Percentiles rank a stretch among this genome's conserved stretches.
Conservation (phyloP, 169 alveolate species). For the Hepatocystis sp. region DNA sequence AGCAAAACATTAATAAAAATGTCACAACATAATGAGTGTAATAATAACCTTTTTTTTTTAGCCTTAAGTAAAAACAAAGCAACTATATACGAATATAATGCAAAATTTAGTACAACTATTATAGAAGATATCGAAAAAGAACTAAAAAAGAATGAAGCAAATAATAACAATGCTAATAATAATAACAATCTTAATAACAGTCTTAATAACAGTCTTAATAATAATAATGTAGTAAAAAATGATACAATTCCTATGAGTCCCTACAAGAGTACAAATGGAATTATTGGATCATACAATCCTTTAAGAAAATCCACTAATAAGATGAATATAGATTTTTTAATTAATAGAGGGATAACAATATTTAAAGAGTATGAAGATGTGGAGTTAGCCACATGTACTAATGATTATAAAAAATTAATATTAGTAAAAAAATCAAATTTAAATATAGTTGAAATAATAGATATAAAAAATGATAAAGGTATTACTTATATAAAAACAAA, state of each 20-base stretch:
- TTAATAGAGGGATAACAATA: slow-evolving; percentile 39
- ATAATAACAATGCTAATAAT: not conserved
- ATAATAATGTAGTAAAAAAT: not conserved
- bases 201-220: not conserved
- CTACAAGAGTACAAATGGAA: not conserved
- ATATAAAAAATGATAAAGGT: slow-evolving; percentile 9
- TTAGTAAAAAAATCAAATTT: slow-evolving; percentile 24
- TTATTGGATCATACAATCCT: not conserved
- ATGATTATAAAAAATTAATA: slow-evolving; percentile 54
- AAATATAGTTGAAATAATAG: slow-evolving; percentile 59
- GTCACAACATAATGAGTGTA: slow-evolving; percentile 2
- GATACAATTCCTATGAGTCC: not conserved
- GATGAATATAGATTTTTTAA: slow-evolving; percentile 39
- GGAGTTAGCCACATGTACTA: slow-evolving; percentile 50
- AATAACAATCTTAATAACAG: not conserved
- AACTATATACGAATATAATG: slow-evolving; percentile 48
- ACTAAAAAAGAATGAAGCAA: slow-evolving; percentile 17
- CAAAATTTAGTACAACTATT: slow-evolving; percentile 18
- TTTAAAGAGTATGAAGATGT: slow-evolving; percentile 50
- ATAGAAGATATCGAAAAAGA: slow-evolving; percentile 43
- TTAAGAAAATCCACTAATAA: slow-evolving; percentile 32
- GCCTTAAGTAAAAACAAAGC: slow-evolving; percentile 56
- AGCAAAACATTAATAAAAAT: too few relatives aligned
- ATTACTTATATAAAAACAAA: slow-evolving; percentile 33
- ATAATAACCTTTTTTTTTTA: slow-evolving; percentile 27